Percentiles rank a stretch among this genome's conserved stretches.
Evolutionary conservation across 805 yeast species (phyloP).

Genomic region (Candida jianshihensis): DNA sequence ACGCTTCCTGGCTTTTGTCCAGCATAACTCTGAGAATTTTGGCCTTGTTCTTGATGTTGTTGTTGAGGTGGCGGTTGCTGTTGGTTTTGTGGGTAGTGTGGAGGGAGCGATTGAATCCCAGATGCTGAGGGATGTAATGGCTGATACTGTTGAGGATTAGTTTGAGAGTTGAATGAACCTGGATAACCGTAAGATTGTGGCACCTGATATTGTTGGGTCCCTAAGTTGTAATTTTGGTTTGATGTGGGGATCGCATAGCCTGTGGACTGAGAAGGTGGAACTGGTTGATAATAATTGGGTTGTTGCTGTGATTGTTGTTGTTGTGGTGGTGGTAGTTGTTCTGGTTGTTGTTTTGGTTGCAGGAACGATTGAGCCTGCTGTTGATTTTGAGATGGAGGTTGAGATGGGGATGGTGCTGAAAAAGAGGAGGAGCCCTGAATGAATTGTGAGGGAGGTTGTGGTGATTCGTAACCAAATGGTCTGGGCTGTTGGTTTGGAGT

Average conservation of each 20-base stretch:
- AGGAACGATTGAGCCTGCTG: too few relatives aligned
- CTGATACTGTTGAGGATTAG: too few relatives aligned
- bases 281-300: constrained; percentile 1
- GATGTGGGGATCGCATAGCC: constrained; percentile 14
- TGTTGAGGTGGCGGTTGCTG: background rate
- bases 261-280: constrained; percentile 1
- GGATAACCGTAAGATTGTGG: too few relatives aligned
- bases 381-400: too few relatives aligned
- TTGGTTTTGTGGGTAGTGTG: constrained; percentile 9
- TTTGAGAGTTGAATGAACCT: too few relatives aligned
- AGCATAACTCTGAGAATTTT: too few relatives aligned
- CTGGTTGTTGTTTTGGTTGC: background rate
- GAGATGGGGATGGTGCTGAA: constrained; percentile 1
- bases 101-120: too few relatives aligned
- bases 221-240: too few relatives aligned
- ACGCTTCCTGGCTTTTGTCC: constrained; percentile 4
- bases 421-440: constrained; percentile 2
- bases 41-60: background rate
- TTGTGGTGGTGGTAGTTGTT: constrained; percentile 4
- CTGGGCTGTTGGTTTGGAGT: background rate
- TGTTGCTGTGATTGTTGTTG: background rate
- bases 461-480: constrained; percentile 5
- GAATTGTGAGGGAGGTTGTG: constrained; percentile 8
- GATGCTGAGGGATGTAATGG: too few relatives aligned
- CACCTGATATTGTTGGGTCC: too few relatives aligned